These are phyloP conservation scores for Scedosporium aurantiacum DNA, from an alignment of 2,329 filamentous ascomycete genomes.

Conservation along the genomic window DNA sequence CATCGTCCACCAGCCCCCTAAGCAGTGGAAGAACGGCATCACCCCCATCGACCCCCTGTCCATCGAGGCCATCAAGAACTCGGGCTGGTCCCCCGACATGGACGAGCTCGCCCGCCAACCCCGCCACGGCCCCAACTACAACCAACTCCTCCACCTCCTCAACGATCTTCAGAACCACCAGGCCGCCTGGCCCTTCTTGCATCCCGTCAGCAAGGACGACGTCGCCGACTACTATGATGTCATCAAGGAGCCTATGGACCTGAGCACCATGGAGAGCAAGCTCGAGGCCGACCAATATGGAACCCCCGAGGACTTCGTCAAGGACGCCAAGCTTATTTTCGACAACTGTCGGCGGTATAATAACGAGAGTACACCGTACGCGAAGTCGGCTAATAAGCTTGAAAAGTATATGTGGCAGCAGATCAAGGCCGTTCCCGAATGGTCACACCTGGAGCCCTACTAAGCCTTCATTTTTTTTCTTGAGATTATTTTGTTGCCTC, in stretches of 20 bases:
- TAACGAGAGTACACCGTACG: constrained; percentile 87
- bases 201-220: constrained; percentile 89
- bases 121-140: constrained; percentile 92
- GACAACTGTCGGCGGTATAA: constrained; percentile 96
- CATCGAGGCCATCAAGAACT: constrained; percentile 80
- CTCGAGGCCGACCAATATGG: constrained; percentile 88
- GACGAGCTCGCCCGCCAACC: constrained; percentile 91
- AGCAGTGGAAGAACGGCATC: constrained; percentile 70
- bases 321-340: constrained; percentile 80
- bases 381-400: constrained; percentile 86
- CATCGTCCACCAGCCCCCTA: constrained; percentile 73
- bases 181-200: constrained; percentile 87
- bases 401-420: constrained; percentile 94
- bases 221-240: constrained; percentile 99
- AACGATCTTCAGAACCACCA: constrained; percentile 93
- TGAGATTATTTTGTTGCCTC: too few species aligned
- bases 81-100: constrained; percentile 96
- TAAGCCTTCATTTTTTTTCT: constrained; percentile 11
- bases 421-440: constrained; percentile 85
- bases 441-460: constrained; percentile 55
- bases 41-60: constrained; percentile 71
- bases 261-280: constrained; percentile 90
- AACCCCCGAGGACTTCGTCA: constrained; percentile 84
- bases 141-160: constrained; percentile 80
- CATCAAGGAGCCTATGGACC: constrained; percentile 95